Conservation (phyloP, 371 early-diverging fungal species). For the Umbelopsis sp. region DNA sequence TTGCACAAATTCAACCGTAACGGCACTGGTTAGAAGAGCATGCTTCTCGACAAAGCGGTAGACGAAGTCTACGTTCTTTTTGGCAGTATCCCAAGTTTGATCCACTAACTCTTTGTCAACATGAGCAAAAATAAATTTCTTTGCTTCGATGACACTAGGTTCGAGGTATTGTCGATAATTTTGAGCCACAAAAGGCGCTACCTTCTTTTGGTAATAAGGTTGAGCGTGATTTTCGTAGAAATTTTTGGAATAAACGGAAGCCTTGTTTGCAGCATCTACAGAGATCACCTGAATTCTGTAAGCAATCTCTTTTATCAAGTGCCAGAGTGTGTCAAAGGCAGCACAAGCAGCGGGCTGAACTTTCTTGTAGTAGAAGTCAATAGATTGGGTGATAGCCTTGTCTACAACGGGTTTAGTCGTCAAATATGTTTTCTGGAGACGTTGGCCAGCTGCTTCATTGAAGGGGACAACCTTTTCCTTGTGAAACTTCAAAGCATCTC, state of each 20-base stretch:
- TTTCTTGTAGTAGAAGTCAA: not conserved
- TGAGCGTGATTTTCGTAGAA: not conserved
- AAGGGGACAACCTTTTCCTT: constrained; percentile 1
- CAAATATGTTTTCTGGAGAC: not conserved
- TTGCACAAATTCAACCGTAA: not conserved
- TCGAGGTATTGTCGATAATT: not conserved
- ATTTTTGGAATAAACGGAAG: not conserved
- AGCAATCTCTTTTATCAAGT: not conserved
- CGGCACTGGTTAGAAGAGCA: not conserved
- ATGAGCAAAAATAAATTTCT: constrained; percentile 9
- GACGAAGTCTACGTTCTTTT: not conserved
- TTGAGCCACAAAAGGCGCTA: not conserved
- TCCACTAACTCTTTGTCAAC: not conserved
- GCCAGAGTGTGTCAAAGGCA: not conserved
- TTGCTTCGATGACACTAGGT: constrained; percentile 6
- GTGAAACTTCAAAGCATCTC: not conserved
- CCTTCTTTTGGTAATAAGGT: constrained; percentile 2
- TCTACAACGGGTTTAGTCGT: not conserved
- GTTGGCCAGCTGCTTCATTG: not conserved
- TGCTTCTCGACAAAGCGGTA: not conserved
- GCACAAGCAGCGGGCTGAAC: not conserved
- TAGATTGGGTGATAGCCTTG: not conserved
- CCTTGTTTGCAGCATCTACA: not conserved
- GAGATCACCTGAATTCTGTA: not conserved
- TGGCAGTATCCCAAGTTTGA: not conserved